Base-by-base conservation (phyloP, 2,329 filamentous ascomycete genomes). In the Diaporthe citrichinensis region DNA sequence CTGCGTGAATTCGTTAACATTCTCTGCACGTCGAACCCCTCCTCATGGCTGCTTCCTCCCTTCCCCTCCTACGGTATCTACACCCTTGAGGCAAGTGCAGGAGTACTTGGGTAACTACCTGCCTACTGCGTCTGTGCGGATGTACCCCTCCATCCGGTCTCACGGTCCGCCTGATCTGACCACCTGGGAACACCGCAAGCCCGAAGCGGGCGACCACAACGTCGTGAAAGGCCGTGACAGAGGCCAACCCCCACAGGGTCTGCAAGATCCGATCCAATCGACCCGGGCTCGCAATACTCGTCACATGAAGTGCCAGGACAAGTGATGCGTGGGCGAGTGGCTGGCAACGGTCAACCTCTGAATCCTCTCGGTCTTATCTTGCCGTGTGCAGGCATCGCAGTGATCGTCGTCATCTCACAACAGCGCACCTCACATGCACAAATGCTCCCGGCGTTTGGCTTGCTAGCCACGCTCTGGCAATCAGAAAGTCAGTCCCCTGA, bases 201-300 rank as follows among this genome's bases (percentile, higher is more conserved):
- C 25, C 61, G 25, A 49, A 5, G 41, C 28, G 25, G n/a, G 23
- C 58, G 34, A 28, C 51, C 51, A 71, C 39, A 46, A 9, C 39
- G 39, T 36, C 25, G 25, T 36, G 53, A 59, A 28, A 3, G 51
- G 41, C 36, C 51, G 20, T 41, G 12, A 23, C 4, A 41, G 17
- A n/a, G 23, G 34, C 36, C 36, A 31, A 39, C 36, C 41, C 41
- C 68, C 39, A 28, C 31, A 3, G 31, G 28, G 25, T n/a, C 53
- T 72, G 55, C 51, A 34, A 59, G 53, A 34, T 59, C 69, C 55
- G 53, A 72, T 59, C 69, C 69, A 72, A 39, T 72, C 53, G 69
- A 59, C 17, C 53, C 53, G 44, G 34, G 57, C 31, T 36, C 53
- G 58, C 68, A 49, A 14, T 17, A 17, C 34, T 51, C 31, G 25